phyloP scores from a whole-genome alignment of 2,329 filamentous ascomycete genomes.

The Pseudopithomyces chartarum region DNA sequence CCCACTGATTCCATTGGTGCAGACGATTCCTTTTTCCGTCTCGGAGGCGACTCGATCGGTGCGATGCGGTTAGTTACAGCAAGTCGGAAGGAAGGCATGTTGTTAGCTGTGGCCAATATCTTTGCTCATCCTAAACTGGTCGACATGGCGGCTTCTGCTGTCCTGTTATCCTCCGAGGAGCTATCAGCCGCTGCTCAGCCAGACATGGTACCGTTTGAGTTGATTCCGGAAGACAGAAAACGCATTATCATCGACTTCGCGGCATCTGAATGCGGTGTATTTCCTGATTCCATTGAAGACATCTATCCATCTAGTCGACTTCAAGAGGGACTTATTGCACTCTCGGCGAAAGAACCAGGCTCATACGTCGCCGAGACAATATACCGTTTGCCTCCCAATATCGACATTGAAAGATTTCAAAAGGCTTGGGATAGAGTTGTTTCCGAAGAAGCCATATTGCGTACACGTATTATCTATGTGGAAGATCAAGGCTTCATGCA shows the following conservation, averaged over 20 bases:
- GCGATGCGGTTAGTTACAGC: conserved; percentile 53
- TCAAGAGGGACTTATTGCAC: conserved; percentile 38
- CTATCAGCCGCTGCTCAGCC: conserved; percentile 15
- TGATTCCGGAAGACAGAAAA: conserved; percentile 23
- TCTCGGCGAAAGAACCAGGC: conserved; percentile 38
- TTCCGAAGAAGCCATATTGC: conserved; percentile 51
- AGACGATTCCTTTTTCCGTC: conserved; percentile 53
- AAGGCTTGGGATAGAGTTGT: conserved; percentile 53
- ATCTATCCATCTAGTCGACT: conserved; percentile 39
- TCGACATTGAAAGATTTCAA: conserved; percentile 45
- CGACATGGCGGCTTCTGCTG: conserved; percentile 46
- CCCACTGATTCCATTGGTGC: conserved; percentile 45
- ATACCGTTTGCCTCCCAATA: conserved; percentile 43
- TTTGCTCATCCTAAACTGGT: conserved; percentile 50
- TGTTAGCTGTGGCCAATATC: conserved; percentile 50
- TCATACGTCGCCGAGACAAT: conserved; percentile 45
- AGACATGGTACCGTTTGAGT: conserved; percentile 29
- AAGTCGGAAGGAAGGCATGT: conserved; percentile 46
- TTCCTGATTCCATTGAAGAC: conserved; percentile 31
- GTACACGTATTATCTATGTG: conserved; percentile 49
- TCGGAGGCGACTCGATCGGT: conserved; percentile 54
- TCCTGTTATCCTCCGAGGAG: conserved; percentile 27
- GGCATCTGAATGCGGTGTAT: conserved; percentile 34
- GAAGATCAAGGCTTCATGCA: conserved; percentile 40
- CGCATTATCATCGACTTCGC: conserved; percentile 29